These are phyloP conservation scores for Auriscalpium microsporum DNA, from an alignment of 768 basidiomycete genomes.

Conservation along the genomic window DNA sequence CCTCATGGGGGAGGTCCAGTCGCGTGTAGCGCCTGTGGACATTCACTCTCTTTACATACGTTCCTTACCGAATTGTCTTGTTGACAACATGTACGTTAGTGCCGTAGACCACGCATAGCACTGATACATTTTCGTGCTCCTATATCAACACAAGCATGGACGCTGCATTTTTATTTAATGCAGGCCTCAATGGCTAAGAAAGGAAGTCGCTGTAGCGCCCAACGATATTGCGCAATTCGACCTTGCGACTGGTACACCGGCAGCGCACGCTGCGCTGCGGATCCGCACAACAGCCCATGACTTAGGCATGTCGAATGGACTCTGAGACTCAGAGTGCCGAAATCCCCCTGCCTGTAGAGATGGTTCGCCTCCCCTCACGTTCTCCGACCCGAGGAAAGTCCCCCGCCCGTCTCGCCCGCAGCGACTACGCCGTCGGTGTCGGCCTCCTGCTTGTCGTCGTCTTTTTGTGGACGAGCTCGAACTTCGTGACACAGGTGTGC, in stretches of 20 bases:
- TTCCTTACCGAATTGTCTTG: neutral
- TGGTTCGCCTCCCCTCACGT: conserved; percentile 7
- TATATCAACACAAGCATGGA: too few species aligned
- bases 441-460: conserved; percentile 67
- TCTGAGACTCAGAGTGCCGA: neutral
- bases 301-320: neutral
- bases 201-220: neutral
- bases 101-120: neutral
- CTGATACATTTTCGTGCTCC: neutral
- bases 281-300: neutral
- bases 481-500: conserved; percentile 75
- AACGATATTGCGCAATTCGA: neutral
- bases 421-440: conserved; percentile 51
- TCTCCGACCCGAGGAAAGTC: neutral
- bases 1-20: neutral
- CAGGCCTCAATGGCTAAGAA: too few species aligned
- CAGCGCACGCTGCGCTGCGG: neutral
- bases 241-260: neutral
- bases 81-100: neutral
- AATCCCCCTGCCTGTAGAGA: conserved; percentile 6
- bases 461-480: conserved; percentile 81
- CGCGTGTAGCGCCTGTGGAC: neutral
- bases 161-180: too few species aligned
- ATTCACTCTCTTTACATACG: neutral
- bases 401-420: conserved; percentile 8